phyloP scores from a whole-genome alignment of 805 yeast genomes.

The Saccharomyces eubayanus region DNA sequence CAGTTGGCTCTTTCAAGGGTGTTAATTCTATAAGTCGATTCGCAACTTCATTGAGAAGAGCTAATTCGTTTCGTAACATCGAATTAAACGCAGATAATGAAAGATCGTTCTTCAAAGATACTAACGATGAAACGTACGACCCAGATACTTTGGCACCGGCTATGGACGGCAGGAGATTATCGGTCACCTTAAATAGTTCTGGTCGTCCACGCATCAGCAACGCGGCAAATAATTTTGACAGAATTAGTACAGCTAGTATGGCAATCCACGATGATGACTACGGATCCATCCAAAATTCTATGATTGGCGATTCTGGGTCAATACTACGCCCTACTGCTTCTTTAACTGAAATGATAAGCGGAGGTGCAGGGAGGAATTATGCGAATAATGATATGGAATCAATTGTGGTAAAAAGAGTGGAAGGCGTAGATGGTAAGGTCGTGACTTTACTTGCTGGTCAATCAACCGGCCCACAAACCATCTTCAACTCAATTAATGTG shows the following conservation, averaged over 20 bases:
- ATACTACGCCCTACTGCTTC: constrained; percentile 34
- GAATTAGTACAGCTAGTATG: constrained; percentile 14
- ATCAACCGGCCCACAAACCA: constrained; percentile 70
- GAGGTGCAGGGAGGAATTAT: constrained; percentile 32
- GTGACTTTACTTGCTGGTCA: constrained; percentile 72
- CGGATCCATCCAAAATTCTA: constrained; percentile 27
- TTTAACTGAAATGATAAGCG: constrained; percentile 36
- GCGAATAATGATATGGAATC: constrained; percentile 37
- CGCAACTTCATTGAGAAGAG: constrained; percentile 71
- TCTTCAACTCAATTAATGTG: constrained; percentile 70
- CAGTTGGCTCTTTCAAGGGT: constrained; percentile 55
- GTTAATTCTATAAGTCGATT: constrained; percentile 65
- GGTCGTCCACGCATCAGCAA: constrained; percentile 12
- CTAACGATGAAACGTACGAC: constrained; percentile 57
- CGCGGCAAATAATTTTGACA: constrained; percentile 15
- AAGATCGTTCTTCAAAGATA: constrained; percentile 56
- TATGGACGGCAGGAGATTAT: constrained; percentile 52
- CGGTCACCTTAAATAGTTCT: constrained; percentile 39
- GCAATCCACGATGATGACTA: constrained; percentile 35
- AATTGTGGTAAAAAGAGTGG: constrained; percentile 52
- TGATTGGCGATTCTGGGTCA: constrained; percentile 27
- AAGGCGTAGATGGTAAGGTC: constrained; percentile 60
- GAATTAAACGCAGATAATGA: constrained; percentile 35
- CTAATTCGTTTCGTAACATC: constrained; percentile 60
- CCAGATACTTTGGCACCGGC: constrained; percentile 63